Percentiles rank a stretch among this genome's conserved stretches.
Evolutionary conservation across 2,329 filamentous ascomycete species (phyloP).

Genomic region (Teratosphaeria gauchensis): DNA sequence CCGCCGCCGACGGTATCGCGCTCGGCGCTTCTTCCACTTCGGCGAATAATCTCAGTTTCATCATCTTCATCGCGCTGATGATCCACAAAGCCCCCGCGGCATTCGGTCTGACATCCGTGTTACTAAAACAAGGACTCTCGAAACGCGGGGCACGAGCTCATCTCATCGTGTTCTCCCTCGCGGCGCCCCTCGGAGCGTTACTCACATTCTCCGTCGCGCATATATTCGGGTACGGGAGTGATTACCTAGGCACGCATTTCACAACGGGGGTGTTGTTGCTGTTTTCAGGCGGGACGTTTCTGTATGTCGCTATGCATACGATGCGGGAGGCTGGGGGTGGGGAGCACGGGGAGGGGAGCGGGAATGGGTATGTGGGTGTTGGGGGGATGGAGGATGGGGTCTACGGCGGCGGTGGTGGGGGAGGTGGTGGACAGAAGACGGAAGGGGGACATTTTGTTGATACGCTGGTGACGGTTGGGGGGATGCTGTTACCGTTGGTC

Average conservation of each 20-base stretch:
- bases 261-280: conserved; percentile 86
- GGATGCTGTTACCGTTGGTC: conserved; percentile 69
- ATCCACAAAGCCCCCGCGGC: conserved; percentile 87
- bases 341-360: conserved; percentile 1
- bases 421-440: neutral
- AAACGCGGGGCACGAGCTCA: conserved; percentile 79
- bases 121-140: conserved; percentile 82
- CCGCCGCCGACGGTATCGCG: conserved; percentile 88
- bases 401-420: conserved; percentile 1
- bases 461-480: conserved; percentile 59
- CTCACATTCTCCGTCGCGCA: conserved; percentile 73
- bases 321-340: conserved; percentile 59
- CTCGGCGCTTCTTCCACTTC: conserved; percentile 72
- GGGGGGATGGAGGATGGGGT: conserved; percentile 4
- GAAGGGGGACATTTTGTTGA: conserved; percentile 25
- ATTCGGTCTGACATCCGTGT: conserved; percentile 82
- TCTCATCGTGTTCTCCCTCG: conserved; percentile 81
- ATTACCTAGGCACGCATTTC: conserved; percentile 55
- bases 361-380: conserved; percentile 9
- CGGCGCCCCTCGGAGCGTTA: conserved; percentile 77
- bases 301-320: conserved; percentile 98
- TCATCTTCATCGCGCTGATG: conserved; percentile 95
- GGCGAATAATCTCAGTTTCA: conserved; percentile 67
- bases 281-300: conserved; percentile 92
- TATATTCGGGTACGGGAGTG: conserved; percentile 53